Base-by-base conservation (phyloP, 2,329 filamentous ascomycete species). In the Cytospora mali region DNA sequence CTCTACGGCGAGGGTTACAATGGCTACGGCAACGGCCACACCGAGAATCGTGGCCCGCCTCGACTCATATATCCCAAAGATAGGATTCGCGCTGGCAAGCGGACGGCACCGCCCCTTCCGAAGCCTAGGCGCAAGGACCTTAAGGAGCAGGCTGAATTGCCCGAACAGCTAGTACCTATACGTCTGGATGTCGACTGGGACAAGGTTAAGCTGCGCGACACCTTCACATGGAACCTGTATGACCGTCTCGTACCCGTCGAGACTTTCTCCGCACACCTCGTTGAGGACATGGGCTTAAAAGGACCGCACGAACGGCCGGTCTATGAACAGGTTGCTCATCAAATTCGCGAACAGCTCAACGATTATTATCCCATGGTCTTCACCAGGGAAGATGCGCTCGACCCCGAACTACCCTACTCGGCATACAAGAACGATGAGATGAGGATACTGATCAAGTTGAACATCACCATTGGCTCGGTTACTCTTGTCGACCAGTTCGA, bases 401-500 rank as follows among this genome's bases (percentile, higher is more conserved):
- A 99, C 71, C 91, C 93, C 1, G 90, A 95, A 72, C 81, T 96
- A 14, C 93, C 94, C 0, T 98, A 98, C 73, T 88, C 85, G 46
- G 93, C 95, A 7, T 97, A 97, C 80, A 98, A 98, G 77, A 97
- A 99, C 73, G 95, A 99, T 73, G 95, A 99, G 79, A 97, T 99
- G 94, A 90, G 95, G 56, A 91, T 99, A 69, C 80, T 96, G 50
- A 87, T 99, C 76, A 98, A 97, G 76, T 83, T 99, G 56, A 97
- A 98, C 76, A 97, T 99, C 71, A 98, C 95, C 7, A 97, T 99
- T 72, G 95, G 94, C 48, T 90, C 92, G 67, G 92, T 96, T 72
- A 98, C 93, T 0, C 81, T 99, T 28, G 89, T 97, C 39, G 95
- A 99, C 71, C 95, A 98, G 74, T 98, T 99, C 66, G 95, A 99